Conservation (phyloP, 2,329 filamentous ascomycete species). For the Tolypocladium capitatum region DNA sequence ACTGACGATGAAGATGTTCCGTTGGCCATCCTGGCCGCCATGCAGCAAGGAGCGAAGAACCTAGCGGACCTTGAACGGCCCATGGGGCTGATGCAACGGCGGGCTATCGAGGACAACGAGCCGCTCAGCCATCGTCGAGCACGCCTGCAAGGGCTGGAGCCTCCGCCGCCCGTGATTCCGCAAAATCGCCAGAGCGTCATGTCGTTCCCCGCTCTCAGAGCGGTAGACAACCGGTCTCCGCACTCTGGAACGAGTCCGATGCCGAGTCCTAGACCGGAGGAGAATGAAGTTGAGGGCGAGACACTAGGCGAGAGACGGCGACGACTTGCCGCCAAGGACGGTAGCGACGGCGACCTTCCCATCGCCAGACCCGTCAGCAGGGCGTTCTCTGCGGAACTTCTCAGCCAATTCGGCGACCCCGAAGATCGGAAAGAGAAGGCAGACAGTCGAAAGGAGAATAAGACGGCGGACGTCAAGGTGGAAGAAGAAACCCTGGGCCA, state of each 20-base stretch:
- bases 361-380: slow-evolving; percentile 45
- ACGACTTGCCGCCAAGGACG: slow-evolving; percentile 47
- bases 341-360: slow-evolving; percentile 30
- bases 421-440: slow-evolving; percentile 24
- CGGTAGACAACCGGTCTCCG: neutral
- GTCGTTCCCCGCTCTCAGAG: slow-evolving; percentile 19
- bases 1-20: slow-evolving; percentile 76
- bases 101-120: slow-evolving; percentile 84
- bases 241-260: slow-evolving; percentile 6
- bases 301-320: slow-evolving; percentile 53
- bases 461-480: slow-evolving; percentile 16
- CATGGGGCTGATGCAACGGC: slow-evolving; percentile 63
- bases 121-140: slow-evolving; percentile 67
- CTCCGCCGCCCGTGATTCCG: slow-evolving; percentile 22
- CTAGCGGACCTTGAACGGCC: slow-evolving; percentile 48
- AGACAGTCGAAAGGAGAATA: slow-evolving; percentile 24
- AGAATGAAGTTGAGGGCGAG: slow-evolving; percentile 47
- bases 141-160: slow-evolving; percentile 53
- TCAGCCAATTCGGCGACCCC: slow-evolving; percentile 47
- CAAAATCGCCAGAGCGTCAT: slow-evolving; percentile 32
- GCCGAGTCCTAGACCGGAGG: slow-evolving; percentile 27
- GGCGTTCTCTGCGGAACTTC: slow-evolving; percentile 56
- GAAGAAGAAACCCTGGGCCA: slow-evolving; percentile 72
- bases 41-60: slow-evolving; percentile 37
- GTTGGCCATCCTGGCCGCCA: slow-evolving; percentile 61